Evolutionary conservation across 2,329 filamentous ascomycete genomes (phyloP), one percentile per base, ranked within the genome.

Genomic region (Cordyceps sp.): DNA sequence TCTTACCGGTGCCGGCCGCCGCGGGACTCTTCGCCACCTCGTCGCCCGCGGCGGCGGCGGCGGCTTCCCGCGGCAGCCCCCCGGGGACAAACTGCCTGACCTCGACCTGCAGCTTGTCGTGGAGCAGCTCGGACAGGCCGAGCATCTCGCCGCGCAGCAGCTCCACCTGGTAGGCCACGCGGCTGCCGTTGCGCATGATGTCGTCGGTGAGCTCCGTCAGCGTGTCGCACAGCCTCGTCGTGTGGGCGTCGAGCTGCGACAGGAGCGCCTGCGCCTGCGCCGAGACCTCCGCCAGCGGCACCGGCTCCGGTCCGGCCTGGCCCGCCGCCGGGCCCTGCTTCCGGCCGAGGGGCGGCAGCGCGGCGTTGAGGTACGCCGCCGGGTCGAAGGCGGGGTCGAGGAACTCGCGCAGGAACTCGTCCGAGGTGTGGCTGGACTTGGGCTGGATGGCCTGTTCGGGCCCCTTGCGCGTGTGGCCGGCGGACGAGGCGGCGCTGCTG

Each of bases 131-230:
- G 1, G 76, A 74, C 23, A 94, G 60, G n/a, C 79, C 69, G 29
- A 85, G 58, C 3, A 84, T 80, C 55, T 94, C 86, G 39, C 86
- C 86, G n/a, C 85, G 73, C 30, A 96, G 56, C 14, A 96, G 69
- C 54, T 96, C 88, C 15, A 96, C 88, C 55, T 96, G 83, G 48
- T 98, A 98, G 15, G 86, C 84, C 35, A 98, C 61, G 4, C 88
- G 70, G 40, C 82, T 84, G 18, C 86, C 83, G 46, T 83, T 86
- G 35, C 90, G 73, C 38, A 98, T 57, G 39, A 98, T 96, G 43
- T 96, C 90, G 53, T 98, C 88, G 10, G 90, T 94, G 37, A 96
- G 63, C 46, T 88, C 78, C 21, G 85, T 93, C 36, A 98, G 66
- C 29, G 76, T 81, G 33, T 68, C 74, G 12, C 85, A 84, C 7